Base-by-base conservation (phyloP, 768 basidiomycete genomes). In the Lactarius hatsudake region DNA sequence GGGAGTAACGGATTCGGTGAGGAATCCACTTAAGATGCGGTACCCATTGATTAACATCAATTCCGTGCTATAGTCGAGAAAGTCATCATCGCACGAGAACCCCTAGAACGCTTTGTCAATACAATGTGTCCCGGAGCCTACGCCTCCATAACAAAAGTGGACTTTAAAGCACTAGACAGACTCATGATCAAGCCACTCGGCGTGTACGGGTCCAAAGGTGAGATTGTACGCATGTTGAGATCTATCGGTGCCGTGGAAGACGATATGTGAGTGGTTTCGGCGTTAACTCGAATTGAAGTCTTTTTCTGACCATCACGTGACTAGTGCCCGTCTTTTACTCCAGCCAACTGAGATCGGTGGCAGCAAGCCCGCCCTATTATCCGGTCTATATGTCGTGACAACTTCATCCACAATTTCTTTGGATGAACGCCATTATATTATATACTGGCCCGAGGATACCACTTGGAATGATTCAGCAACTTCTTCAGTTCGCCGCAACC, bases 401-500 rank as follows among this genome's bases (percentile, higher is more conserved):
- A 28, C 65, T 23, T 26, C 23, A 15, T 54, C 20, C 28, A 32
- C 40, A 12, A 65, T 42, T 0, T 67, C 67, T 2, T 32, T 55
- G 1, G 73, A 77, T 30, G 62, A 70, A 15, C 72, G 76, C 28
- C 59, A 83, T 8, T 85, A 83, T 59, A 78, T 85, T 17, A 69
- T 53, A 26, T 53, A 53, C 5, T 53, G 51, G 51, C 51, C 51
- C 2, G 51, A 53, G 13, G 26, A 53, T 87, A 78, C 75, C 0
- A 87, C 86, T 0, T 88, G 87, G 87, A 72, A 82, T 40, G 85
- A 87, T 71, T 74, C 77, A 17, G 81, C 84, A 0, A 42, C 75
- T 7, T 75, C 80, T 1, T 75, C 83, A 5, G 79, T 84, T 58
- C 72, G 78, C 34, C 79, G 82, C 3, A 88, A 87, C 74, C 79